Evolutionary conservation across 768 basidiomycete species (phyloP), one percentile per base, ranked within the genome.

Genomic region (Cystofilobasidium ferigula): DNA sequence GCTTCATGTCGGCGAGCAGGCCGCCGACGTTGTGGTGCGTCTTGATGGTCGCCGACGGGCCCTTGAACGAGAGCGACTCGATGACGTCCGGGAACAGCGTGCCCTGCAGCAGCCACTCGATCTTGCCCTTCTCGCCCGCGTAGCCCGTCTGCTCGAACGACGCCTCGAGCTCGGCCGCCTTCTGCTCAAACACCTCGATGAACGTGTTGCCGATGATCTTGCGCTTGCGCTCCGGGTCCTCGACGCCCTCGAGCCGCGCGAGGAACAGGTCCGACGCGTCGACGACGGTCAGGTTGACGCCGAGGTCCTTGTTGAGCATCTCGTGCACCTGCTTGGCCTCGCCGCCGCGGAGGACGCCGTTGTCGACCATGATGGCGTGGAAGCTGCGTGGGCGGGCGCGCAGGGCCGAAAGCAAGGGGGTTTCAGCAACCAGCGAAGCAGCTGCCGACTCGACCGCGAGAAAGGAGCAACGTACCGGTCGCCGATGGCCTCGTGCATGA

Each of bases 341-440:
- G 73, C 97, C 86, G 70, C 87, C 77, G 61, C 95, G 88, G 14
- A 99, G 81, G 34, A 98, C 94, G 64, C 95, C 95, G 73, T 99
- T 99, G 77, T 98, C 94, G 51, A 98, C 95, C 92, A 98, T 93
- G 78, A 98, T 95, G 13, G 93, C 95, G 73, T 94, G 95, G 82
- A 99, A 99, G 67, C 93, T 94, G 61, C 0, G 4, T 26, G 36
- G n/a, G 8, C n/a, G 18, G 26, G 42, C 24, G 62, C 32, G 26
- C 57, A 59, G 53, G 56, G 30, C 51, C 34, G 51, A 62, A 26
- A 35, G 67, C 42, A 13, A 42, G 42, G 62, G 61, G 32, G 3
- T 57, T 12, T 8, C 13, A 3, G 16, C 13, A 16, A 18, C 9
- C 6, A 14, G 14, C 35, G 43, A 26, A 34, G 42, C 6, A 26